Evolutionary conservation across 495 filamentous ascomycete species (phyloP), one percentile per base, ranked within the genome.

Genomic region (Trichoderma reesei): DNA sequence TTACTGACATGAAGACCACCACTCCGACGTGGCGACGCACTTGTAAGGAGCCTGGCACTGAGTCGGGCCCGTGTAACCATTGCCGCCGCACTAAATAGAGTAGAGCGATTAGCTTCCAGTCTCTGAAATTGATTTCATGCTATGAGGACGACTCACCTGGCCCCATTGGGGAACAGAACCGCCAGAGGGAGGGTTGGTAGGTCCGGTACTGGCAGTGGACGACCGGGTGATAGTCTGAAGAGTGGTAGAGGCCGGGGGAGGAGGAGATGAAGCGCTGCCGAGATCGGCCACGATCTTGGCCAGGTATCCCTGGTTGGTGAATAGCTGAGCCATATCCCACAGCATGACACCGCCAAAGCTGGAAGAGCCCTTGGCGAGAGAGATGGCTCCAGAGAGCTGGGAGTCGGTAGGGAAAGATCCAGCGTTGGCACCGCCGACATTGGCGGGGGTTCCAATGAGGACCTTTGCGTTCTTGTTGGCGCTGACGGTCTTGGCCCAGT

Each of bases 331-430:
- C 67, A 81, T 81, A 77, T 90, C 88, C 88, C 87, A 90, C 68
- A 87, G 76, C 87, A 89, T 89, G 3, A 88, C 79, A 31, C 87
- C 87, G 8, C 87, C 86, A 67, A 89, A 86, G 70, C 82, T 86
- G 2, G 74, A 68, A 69, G 84, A 86, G 48, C 73, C 71, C 74
- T 82, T 78, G 64, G 72, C 71, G 67, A 82, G 83, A 41, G 72
- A 37, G 63, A 86, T 79, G 36, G 86, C 78, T 31, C 72, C 68
- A 26, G 68, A 69, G 13, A 90, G 72, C 26, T 56, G 51, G 34
- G 75, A 66, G 11, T 65, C 66, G 1, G 79, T 76, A 0, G 75
- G 67, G 9, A 83, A 64, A 68, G 88, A 91, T 8, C 86, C 87
- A 7, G 75, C 76, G 38, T 85, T 83, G 11, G 18, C 51, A 13